Base-by-base conservation (phyloP, 345 rosid genomes). In the Eutrema yunnanense region DNA sequence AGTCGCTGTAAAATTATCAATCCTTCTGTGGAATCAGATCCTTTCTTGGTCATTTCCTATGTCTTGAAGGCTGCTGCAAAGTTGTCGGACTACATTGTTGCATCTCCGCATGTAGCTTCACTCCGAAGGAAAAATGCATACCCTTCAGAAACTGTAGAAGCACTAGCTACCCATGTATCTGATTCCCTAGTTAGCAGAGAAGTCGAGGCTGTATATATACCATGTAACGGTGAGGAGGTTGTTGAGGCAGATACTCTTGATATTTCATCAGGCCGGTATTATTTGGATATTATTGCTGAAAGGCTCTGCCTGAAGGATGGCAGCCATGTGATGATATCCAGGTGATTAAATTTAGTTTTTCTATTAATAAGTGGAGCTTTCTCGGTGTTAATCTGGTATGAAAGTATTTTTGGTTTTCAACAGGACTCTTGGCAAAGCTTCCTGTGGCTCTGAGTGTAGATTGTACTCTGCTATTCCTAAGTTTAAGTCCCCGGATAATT, bases 401-500 rank as follows among this genome's bases (percentile, higher is more conserved):
- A 76, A 69, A 32, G 54, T 56, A 59, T 60, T 13, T 61, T 55
- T 78, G 40, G 69, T 67, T 65, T 65, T 79, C 62, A 50, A 80
- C 88, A 91, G 98, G 87, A 74, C 86, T 64, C 47, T 91, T 73
- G 96, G 98, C 55, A 94, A 84, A 84, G 81, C 93, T 69, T 85
- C 89, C 14, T 91, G 95, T 27, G 97, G 92, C 55, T 94, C 93
- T 11, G 98, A 94, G 80, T 83, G 82, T 62, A 88, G 97, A 79
- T 63, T 94, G 69, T 87, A 89, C 81, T 83, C 76, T 81, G 73
- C 87, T 76, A 85, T 82, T 69, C 85, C 90, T 22, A 82, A 77
- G 22, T 73, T 77, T 47, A 73, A 42, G 65, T 48, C 48, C 4
- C 60, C 65, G 63, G 85, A 84, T 57, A 43, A 58, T 67, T 78